A percentile compares a stretch with the other conserved stretches of the same genome.
Conservation (phyloP, 768 basidiomycete genomes). For the Lentinula sp. region DNA sequence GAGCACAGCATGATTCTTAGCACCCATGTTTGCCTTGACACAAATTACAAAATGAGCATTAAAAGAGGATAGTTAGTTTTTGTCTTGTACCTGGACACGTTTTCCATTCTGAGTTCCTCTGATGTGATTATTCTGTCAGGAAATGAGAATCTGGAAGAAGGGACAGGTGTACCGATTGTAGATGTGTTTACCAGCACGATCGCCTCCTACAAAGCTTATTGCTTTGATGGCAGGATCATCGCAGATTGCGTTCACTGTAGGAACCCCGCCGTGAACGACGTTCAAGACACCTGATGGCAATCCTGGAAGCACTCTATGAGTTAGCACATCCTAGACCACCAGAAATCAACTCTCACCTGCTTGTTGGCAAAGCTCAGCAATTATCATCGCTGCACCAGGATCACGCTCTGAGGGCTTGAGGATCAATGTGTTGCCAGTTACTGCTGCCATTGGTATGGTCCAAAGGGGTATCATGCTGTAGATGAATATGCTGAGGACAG, state of each 20-base stretch:
- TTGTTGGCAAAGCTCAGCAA: constrained; percentile 88
- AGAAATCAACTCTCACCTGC: constrained; percentile 45
- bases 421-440: constrained; percentile 90
- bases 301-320: constrained; percentile 29
- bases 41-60: not conserved
- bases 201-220: constrained; percentile 94
- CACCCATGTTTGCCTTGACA: constrained; percentile 63
- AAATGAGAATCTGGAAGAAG: not conserved
- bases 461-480: constrained; percentile 94
- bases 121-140: constrained; percentile 5
- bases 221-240: constrained; percentile 89
- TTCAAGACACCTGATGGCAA: constrained; percentile 87
- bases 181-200: constrained; percentile 90
- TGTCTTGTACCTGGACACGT: constrained; percentile 62
- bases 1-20: constrained; percentile 91
- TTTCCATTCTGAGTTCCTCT: constrained; percentile 86
- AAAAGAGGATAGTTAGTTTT: not conserved
- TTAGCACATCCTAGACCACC: not conserved
- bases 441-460: constrained; percentile 86
- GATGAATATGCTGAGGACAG: not conserved
- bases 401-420: constrained; percentile 96
- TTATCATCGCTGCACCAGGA: constrained; percentile 96
- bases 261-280: constrained; percentile 84
- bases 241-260: constrained; percentile 91
- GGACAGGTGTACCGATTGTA: constrained; percentile 59